These are phyloP conservation scores for Ceratocystiopsis brevicomis DNA, from an alignment of 2,329 filamentous ascomycete species.

Conservation along the genomic window DNA sequence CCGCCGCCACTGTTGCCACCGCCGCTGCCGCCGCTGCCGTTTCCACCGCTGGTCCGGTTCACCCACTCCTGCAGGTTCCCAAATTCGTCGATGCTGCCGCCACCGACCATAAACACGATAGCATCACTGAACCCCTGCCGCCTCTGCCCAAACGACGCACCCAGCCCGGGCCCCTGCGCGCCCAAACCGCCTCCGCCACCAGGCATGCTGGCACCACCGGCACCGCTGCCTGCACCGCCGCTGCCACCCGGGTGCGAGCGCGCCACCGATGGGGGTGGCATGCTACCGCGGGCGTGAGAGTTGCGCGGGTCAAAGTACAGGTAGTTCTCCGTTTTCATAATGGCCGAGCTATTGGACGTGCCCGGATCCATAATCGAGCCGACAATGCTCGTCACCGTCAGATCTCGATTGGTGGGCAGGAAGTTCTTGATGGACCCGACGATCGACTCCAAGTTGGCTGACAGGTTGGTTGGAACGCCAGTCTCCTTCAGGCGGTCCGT, in stretches of 20 bases:
- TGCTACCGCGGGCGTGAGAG: constrained; percentile 78
- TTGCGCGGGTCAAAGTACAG: constrained; percentile 93
- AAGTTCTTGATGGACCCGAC: constrained; percentile 97
- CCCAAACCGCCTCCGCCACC: constrained; percentile 25
- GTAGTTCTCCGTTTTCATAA: constrained; percentile 91
- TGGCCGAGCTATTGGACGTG: constrained; percentile 73
- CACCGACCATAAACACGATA: constrained; percentile 86
- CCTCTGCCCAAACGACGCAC: constrained; percentile 76
- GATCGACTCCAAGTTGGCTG: constrained; percentile 77
- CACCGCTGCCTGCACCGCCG: constrained; percentile 2
- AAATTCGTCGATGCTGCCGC: constrained; percentile 97
- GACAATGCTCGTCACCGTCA: constrained; percentile 93
- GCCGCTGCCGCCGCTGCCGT: no score
- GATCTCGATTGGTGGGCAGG: constrained; percentile 83
- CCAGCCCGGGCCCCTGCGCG: constrained; percentile 33
- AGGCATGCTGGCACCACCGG: constrained; percentile 27
- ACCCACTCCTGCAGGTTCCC: constrained; percentile 96
- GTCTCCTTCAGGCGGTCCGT: constrained; percentile 90
- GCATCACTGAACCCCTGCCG: constrained; percentile 79
- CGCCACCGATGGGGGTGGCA: constrained; percentile 57
- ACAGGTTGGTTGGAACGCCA: constrained; percentile 47
- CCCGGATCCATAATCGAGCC: constrained; percentile 96
- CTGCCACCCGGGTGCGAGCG: constrained; percentile 21
- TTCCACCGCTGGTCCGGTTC: constrained; percentile 40
- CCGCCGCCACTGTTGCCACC: no score